phyloP scores from a whole-genome alignment of 805 yeast species.

The Yueomyces sp. region DNA sequence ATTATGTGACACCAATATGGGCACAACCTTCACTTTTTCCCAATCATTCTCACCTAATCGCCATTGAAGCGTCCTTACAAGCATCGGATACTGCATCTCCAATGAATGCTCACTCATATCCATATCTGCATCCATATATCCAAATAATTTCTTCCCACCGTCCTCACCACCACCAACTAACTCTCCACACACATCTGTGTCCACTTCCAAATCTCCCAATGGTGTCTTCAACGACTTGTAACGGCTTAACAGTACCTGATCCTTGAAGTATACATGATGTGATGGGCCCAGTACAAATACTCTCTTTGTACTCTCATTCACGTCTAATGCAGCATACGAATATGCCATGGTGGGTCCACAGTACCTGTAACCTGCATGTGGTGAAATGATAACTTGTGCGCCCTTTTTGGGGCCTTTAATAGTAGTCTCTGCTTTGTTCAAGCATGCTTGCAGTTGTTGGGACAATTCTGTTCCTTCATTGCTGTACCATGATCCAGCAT shows the following conservation, averaged over 20 bases:
- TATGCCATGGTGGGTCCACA: slow-evolving; percentile 70
- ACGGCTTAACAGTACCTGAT: slow-evolving; percentile 38
- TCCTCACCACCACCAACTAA: slow-evolving; percentile 16
- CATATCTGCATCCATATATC: slow-evolving; percentile 39
- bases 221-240: slow-evolving; percentile 66
- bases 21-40: slow-evolving; percentile 44
- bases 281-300: slow-evolving; percentile 86
- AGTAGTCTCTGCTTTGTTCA: slow-evolving; percentile 15
- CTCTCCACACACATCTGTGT: slow-evolving; percentile 29
- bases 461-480: slow-evolving; percentile 30
- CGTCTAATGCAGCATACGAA: slow-evolving; percentile 61
- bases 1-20: slow-evolving; percentile 65
- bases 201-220: slow-evolving; percentile 61
- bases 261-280: slow-evolving; percentile 71
- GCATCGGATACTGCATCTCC: slow-evolving; percentile 81
- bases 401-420: not conserved
- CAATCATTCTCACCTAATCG: slow-evolving; percentile 21
- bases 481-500: slow-evolving; percentile 86
- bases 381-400: slow-evolving; percentile 21
- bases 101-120: slow-evolving; percentile 87
- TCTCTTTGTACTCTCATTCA: slow-evolving; percentile 30
- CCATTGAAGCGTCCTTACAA: slow-evolving; percentile 37
- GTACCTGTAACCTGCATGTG: slow-evolving; percentile 85
- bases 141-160: slow-evolving; percentile 30
- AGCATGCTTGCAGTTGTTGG: slow-evolving; percentile 36